Evolutionary conservation across 257 asterid genomes (phyloP).

Genomic region (Hygrophila difformis): DNA sequence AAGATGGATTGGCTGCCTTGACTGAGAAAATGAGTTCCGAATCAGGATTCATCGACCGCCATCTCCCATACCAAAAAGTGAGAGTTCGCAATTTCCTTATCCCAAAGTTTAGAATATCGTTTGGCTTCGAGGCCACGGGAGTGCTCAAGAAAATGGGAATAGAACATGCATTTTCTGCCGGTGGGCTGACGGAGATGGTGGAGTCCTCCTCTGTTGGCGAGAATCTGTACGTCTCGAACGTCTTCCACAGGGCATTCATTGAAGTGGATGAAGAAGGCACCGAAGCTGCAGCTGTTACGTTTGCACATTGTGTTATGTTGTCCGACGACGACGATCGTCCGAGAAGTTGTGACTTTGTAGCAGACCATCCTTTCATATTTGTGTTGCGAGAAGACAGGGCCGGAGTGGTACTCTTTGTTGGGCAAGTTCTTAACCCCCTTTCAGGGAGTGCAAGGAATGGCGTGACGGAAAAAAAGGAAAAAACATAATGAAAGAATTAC

Average conservation of each 20-base stretch:
- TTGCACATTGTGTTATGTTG: too few species aligned
- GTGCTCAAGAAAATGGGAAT: constrained; percentile 30
- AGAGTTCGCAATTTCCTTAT: constrained; percentile 24
- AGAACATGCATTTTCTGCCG: constrained; percentile 25
- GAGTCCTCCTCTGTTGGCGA: constrained; percentile 21
- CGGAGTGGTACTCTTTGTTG: too few species aligned
- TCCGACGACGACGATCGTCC: too few species aligned
- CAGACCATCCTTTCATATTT: too few species aligned
- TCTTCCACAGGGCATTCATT: constrained; percentile 41
- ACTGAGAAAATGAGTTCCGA: constrained; percentile 23
- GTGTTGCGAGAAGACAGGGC: too few species aligned
- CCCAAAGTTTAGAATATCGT: constrained; percentile 36
- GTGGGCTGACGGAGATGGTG: constrained; percentile 39
- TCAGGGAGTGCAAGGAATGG: too few species aligned
- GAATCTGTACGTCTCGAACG: constrained; percentile 25
- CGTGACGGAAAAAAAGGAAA: too few species aligned
- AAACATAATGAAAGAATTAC: too few species aligned
- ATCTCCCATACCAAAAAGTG: constrained; percentile 26
- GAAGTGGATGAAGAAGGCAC: constrained; percentile 64
- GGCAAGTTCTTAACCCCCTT: too few species aligned
- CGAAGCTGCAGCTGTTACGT: constrained; percentile 62
- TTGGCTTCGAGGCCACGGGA: constrained; percentile 33
- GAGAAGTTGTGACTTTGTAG: too few species aligned
- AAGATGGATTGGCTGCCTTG: constrained; percentile 28
- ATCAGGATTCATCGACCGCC: constrained; percentile 27